phyloP scores from a whole-genome alignment of 164 flowering plant genomes.

The Chimonanthus praecox region DNA sequence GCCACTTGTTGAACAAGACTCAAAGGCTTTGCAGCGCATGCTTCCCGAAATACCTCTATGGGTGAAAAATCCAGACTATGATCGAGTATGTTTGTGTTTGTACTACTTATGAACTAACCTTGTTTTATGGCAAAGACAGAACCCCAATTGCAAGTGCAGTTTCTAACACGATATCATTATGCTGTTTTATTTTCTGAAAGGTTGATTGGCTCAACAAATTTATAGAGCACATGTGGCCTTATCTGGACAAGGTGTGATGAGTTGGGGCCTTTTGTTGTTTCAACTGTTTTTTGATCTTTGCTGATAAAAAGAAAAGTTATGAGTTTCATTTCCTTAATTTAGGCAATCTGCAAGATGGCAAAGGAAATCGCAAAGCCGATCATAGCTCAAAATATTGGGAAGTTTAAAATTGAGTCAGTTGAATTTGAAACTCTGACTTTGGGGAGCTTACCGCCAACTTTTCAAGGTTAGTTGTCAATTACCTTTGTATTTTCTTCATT shows the following conservation, averaged over 20 bases:
- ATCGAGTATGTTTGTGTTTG: conserved; percentile 58
- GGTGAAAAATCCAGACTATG: conserved; percentile 95
- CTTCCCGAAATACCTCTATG: conserved; percentile 96
- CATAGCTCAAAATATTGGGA: conserved; percentile 90
- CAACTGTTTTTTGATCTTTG: not conserved
- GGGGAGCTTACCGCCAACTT: conserved; percentile 88
- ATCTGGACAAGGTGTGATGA: conserved; percentile 73
- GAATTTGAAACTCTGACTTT: conserved; percentile 81
- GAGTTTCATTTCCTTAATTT: not conserved
- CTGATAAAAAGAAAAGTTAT: too few relatives aligned
- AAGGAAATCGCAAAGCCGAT: conserved; percentile 81
- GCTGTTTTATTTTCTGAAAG: conserved; percentile 27
- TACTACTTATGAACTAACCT: not conserved
- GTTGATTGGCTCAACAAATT: conserved; percentile 98
- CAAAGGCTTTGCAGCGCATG: conserved; percentile 47
- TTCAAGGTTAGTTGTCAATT: conserved; percentile 62
- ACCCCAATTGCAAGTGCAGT: not conserved
- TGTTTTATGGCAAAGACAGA: not conserved
- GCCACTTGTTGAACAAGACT: conserved; percentile 83
- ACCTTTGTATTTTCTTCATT: not conserved
- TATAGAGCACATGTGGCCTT: conserved; percentile 86
- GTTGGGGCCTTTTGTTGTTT: not conserved
- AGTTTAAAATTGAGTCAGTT: conserved; percentile 88
- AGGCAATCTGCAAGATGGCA: conserved; percentile 95
- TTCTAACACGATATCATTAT: conserved; percentile 4